Conservation (phyloP, 2,329 filamentous ascomycete species). For the Chrysoporthe austroafricana region DNA sequence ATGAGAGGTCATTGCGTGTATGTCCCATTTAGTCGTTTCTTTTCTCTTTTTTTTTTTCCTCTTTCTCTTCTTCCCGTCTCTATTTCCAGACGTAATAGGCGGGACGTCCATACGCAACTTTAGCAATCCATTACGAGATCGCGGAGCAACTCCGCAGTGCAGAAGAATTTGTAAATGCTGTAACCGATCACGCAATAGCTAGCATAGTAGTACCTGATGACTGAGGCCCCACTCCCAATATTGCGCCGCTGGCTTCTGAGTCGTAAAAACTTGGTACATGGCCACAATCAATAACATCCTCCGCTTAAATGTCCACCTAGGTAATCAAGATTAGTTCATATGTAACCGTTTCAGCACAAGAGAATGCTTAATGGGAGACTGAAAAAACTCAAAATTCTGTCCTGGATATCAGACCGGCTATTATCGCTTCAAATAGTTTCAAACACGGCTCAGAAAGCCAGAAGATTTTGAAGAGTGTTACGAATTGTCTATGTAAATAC, state of each 20-base stretch:
- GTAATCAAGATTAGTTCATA: no score
- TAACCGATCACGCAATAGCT: slow-evolving; percentile 6
- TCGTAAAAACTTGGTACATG: neutral
- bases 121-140: slow-evolving; percentile 7
- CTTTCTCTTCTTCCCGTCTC: no score
- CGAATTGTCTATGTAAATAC: no score
- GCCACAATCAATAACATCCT: neutral
- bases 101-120: neutral
- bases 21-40: neutral
- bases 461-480: no score
- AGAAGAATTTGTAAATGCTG: neutral
- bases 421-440: no score
- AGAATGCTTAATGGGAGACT: no score
- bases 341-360: no score
- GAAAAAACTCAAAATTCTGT: no score
- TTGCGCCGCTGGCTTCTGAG: neutral
- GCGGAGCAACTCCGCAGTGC: neutral
- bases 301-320: no score
- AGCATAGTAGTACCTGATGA: neutral
- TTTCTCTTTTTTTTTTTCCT: neutral
- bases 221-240: neutral
- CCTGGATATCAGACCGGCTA: no score
- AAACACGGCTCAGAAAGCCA: no score
- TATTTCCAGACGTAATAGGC: neutral
- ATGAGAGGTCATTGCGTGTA: neutral